Evolutionary conservation across 345 rosid species (phyloP).

Genomic region (Melaleuca quinquenervia): DNA sequence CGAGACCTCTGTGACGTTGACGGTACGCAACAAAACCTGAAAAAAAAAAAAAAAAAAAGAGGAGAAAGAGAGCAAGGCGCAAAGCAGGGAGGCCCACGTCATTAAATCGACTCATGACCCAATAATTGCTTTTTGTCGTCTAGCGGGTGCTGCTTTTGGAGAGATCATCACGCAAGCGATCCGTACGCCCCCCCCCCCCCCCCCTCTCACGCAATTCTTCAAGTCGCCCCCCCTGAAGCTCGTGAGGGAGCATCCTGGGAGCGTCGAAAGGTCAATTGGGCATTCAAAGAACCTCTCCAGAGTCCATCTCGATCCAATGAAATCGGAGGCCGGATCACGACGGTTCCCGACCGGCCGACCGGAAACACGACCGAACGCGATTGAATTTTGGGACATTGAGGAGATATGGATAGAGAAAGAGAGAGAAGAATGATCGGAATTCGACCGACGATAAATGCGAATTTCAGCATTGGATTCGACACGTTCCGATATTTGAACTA

Average conservation of each 20-base stretch:
- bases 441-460: neutral
- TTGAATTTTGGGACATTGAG: neutral
- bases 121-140: neutral
- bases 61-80: no score
- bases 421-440: neutral
- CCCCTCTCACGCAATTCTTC: no score
- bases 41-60: neutral
- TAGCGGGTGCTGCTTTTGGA: neutral
- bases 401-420: neutral
- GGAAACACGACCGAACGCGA: no score
- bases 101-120: neutral
- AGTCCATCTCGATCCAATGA: no score
- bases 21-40: neutral
- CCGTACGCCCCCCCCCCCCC: neutral
- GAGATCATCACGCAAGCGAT: neutral
- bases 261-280: no score
- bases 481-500: no score
- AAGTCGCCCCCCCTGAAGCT: no score
- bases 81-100: neutral
- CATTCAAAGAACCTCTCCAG: no score
- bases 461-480: neutral
- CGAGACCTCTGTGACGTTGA: neutral
- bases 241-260: no score
- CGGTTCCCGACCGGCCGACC: neutral
- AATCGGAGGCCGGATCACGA: neutral